Evolutionary conservation across 1,284 basidiomycete species (phyloP), one percentile per base, ranked within the genome.

Genomic region (Irpex sp.): DNA sequence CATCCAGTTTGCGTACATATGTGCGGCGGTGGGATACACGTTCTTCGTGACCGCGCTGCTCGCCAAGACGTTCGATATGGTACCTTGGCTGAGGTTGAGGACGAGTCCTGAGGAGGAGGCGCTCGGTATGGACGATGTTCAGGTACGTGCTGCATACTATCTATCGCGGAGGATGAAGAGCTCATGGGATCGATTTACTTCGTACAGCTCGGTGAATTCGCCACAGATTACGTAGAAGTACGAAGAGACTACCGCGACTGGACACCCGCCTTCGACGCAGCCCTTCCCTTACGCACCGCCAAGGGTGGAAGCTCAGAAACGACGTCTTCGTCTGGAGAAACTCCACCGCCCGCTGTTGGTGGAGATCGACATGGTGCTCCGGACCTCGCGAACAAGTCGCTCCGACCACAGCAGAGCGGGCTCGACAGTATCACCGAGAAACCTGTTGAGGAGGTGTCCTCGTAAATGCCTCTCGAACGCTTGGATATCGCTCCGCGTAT

Each of bases 51-150:
- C 90, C 5, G 88, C 87, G 1, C 64, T 82, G 18, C 77, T 91
- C 55, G 87, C 84, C 37, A 90, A 90, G 74, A 74, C 74, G 14
- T 75, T 96, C 69, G 88, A 96, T 75, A 66, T 85, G 53, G 85
- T 94, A 57, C 94, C 94, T 49, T 87, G 88, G 19, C 79, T 93
- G 53, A 81, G 86, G 59, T 84, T 97, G 68, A 83, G 90, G 49
- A 84, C 86, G 19, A 82, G 83, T 16, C 84, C 86, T 39, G 87
- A 92, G 71, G 91, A 86, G 37, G 93, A 97, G 78, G 83, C 82
- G 61, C 80, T 93, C 58, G 94, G 94, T 57, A 90, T 96, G 83
- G 94, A 98, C 73, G 92, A 91, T 69, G 83, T 86, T 37, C 89
- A 94, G 81, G 88, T 91, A 67, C 66, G 83, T 70, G 7, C 19